Conservation (phyloP, 2,329 filamentous ascomycete genomes). For the Endoconidiophora polonica region DNA sequence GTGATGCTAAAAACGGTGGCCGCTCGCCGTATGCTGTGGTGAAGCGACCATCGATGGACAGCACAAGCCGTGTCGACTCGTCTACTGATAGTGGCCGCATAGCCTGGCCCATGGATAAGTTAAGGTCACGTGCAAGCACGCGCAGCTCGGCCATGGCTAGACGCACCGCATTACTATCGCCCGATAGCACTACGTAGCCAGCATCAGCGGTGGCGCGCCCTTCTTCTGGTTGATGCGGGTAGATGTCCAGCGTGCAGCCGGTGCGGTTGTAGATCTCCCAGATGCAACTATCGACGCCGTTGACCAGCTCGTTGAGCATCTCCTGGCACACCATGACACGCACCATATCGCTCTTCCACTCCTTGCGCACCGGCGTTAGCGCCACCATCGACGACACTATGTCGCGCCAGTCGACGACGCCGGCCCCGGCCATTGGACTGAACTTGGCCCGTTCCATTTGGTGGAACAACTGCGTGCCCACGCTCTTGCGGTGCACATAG, state of each 20-base stretch:
- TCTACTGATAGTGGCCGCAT: neutral
- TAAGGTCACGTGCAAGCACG: constrained; percentile 17
- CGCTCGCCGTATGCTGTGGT: constrained; percentile 10
- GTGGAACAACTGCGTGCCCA: constrained; percentile 1
- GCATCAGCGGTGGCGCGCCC: neutral
- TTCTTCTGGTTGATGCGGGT: constrained; percentile 1
- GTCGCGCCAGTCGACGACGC: constrained; percentile 22
- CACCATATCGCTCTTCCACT: constrained; percentile 21
- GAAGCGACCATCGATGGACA: constrained; percentile 6
- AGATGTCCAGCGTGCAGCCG: constrained; percentile 15
- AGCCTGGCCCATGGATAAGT: constrained; percentile 18
- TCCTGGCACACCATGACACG: constrained; percentile 22
- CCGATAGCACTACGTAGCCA: constrained; percentile 19
- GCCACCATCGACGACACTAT: constrained; percentile 24
- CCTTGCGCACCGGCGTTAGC: constrained; percentile 20
- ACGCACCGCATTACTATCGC: constrained; percentile 21
- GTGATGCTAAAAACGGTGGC: constrained; percentile 12
- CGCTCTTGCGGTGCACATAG: neutral
- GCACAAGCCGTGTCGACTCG: neutral
- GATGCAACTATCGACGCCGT: constrained; percentile 15
- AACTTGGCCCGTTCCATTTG: neutral
- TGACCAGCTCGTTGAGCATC: constrained; percentile 17
- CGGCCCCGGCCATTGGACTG: neutral
- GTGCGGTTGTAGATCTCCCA: constrained; percentile 19
- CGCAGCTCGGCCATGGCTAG: constrained; percentile 14